Percentiles rank a stretch among this genome's conserved stretches.
Evolutionary conservation across 1,284 basidiomycete genomes (phyloP).

Genomic region (Xerocomus cyaneibrunnescens): DNA sequence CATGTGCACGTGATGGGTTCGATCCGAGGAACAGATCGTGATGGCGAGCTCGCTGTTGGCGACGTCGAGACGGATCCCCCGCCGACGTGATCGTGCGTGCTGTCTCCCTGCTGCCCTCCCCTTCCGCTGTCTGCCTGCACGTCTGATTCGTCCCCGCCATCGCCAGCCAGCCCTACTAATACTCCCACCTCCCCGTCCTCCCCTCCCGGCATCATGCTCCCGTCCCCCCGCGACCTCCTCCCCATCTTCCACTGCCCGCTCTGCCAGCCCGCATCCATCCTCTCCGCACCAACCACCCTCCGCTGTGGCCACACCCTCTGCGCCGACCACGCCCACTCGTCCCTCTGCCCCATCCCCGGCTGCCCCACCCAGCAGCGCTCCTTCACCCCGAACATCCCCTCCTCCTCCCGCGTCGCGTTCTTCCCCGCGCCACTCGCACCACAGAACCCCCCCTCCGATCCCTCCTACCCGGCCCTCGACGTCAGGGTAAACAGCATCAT

Average conservation of each 20-base stretch:
- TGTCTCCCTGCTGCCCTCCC: neutral
- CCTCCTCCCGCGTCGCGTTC: slow-evolving; percentile 38
- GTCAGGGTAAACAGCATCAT: slow-evolving; percentile 66
- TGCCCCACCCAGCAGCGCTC: slow-evolving; percentile 18
- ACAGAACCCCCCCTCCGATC: slow-evolving; percentile 6
- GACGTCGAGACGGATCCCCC: slow-evolving; percentile 31
- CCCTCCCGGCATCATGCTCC: slow-evolving; percentile 15
- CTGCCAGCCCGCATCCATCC: slow-evolving; percentile 37
- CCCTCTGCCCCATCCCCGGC: slow-evolving; percentile 25
- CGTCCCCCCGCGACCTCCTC: slow-evolving; percentile 25
- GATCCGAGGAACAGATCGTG: slow-evolving; percentile 30
- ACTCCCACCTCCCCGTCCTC: neutral
- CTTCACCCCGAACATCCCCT: slow-evolving; percentile 31
- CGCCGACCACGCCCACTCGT: slow-evolving; percentile 23
- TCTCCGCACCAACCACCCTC: slow-evolving; percentile 50
- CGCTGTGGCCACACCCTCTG: slow-evolving; percentile 60
- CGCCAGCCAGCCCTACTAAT: slow-evolving; percentile 20
- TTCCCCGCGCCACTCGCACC: slow-evolving; percentile 29
- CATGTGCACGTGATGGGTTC: slow-evolving; percentile 28
- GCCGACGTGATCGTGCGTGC: slow-evolving; percentile 28
- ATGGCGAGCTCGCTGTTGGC: slow-evolving; percentile 22
- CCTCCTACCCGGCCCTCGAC: slow-evolving; percentile 41
- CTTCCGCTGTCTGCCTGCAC: slow-evolving; percentile 17
- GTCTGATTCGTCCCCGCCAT: slow-evolving; percentile 23
- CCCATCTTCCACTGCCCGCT: slow-evolving; percentile 42